Conservation (phyloP, 306 rosid species). For the Rosa multiflora region DNA sequence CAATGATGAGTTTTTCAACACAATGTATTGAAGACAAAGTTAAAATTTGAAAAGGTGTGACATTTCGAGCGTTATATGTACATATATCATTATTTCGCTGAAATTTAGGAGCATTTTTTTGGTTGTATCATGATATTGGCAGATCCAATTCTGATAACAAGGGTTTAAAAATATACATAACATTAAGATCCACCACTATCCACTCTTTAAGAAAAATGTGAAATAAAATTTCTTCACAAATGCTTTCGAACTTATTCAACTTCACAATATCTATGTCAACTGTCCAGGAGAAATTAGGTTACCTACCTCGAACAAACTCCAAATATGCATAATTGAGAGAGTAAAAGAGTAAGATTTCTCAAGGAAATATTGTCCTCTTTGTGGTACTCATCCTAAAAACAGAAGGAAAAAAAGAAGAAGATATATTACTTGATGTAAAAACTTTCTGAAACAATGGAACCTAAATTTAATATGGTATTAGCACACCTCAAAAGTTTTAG, state of each 20-base stretch:
- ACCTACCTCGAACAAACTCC: slow-evolving; percentile 85
- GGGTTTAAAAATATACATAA: not conserved
- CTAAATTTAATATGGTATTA: not conserved
- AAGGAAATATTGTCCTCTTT: slow-evolving; percentile 81
- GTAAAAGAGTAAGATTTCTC: slow-evolving; percentile 76
- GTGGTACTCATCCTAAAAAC: slow-evolving; percentile 66
- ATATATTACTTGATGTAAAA: slow-evolving; percentile 1
- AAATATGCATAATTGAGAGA: slow-evolving; percentile 74
- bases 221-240: not conserved
- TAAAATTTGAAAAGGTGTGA: not conserved
- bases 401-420: not conserved
- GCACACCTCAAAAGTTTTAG: slow-evolving; percentile 79
- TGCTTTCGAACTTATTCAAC: not conserved
- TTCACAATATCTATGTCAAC: not conserved
- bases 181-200: not conserved
- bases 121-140: not conserved
- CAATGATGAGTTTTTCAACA: not conserved
- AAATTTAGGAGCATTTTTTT: not conserved
- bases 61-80: not conserved
- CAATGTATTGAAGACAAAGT: not conserved
- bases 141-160: not conserved
- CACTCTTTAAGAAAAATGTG: not conserved
- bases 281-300: slow-evolving; percentile 1
- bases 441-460: not conserved
- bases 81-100: not conserved